Base-by-base conservation (phyloP, 2,329 filamentous ascomycete genomes). In the Helminthosporium solani region DNA sequence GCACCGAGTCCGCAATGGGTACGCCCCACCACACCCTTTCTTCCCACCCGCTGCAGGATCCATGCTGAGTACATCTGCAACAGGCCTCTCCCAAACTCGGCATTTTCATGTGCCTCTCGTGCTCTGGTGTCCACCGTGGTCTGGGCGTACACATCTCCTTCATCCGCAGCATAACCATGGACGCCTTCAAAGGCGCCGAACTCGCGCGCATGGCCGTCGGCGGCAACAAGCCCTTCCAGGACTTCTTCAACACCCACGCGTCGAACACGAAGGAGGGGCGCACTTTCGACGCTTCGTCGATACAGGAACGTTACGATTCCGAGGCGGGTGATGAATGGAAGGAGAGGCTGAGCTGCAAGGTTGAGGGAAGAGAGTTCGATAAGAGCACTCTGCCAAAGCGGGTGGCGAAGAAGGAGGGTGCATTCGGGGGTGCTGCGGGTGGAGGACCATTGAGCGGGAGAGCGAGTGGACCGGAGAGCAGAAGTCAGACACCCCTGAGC, bases 1-100 rank as follows among this genome's bases (percentile, higher is more conserved):
- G 92, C 94, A 35, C 92, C 94, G 18, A 95, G 90, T 61, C 94
- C 94, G 53, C 94, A 99, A 86, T 99, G 94, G 94, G 92, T 94
- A 59, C 53, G 46, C n/a, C n/a, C n/a, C n/a, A n/a, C n/a, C n/a
- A 43, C 39, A 39, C 44, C 33, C 43, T 28, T n/a, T 25, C 45
- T 51, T 38, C 30, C 27, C 37, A 30, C 23, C 31, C 40, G 37
- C 45, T 38, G 31, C 36, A 36, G 14, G 20, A 27, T 18, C 47
- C 59, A 63, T 45, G 66, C 44, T 41, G 42, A 33, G 33, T 33
- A n/a, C 47, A 11, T n/a, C 14, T n/a, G 6, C 30, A 49, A 20
- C 56, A 84, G 81, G 83, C 84, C 27, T 85, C 90, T 30, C 94
- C 94, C 55, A 99, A 99, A 74, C 95, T 99, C 69, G 92, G 92